phyloP scores from a whole-genome alignment of 2,329 filamentous ascomycete species.

The Corinectria fuckeliana region DNA sequence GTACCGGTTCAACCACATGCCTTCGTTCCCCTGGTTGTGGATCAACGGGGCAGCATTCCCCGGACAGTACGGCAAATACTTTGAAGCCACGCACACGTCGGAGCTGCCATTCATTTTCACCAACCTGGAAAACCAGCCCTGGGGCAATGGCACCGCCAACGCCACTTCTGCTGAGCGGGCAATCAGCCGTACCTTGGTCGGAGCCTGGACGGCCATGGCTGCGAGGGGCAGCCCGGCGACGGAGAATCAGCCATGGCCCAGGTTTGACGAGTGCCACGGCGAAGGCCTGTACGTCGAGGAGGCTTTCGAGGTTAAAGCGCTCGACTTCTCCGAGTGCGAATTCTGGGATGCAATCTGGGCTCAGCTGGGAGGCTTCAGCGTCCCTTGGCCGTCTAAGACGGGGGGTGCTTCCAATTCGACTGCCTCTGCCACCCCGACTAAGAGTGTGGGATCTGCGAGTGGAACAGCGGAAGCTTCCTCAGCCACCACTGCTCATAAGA shows the following conservation, averaged over 20 bases:
- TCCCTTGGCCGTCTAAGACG: neutral
- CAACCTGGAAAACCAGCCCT: constrained; percentile 24
- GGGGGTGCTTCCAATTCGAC: neutral
- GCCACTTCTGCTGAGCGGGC: constrained; percentile 10
- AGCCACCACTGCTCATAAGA: neutral
- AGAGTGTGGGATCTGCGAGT: neutral
- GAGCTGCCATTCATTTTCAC: constrained; percentile 29
- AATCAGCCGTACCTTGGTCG: constrained; percentile 17
- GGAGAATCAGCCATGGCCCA: constrained; percentile 12
- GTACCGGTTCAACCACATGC: constrained; percentile 24
- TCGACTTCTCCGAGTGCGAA: constrained; percentile 26
- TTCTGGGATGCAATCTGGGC: constrained; percentile 29
- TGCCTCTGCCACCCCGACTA: neutral
- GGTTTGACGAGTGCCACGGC: neutral
- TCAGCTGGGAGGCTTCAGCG: constrained; percentile 10
- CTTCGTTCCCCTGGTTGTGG: constrained; percentile 25
- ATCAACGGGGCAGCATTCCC: constrained; percentile 9
- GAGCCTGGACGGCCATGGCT: constrained; percentile 28
- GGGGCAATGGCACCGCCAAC: constrained; percentile 22
- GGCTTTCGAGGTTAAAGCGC: neutral
- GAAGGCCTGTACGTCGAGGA: neutral
- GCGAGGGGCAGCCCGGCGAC: constrained; percentile 14
- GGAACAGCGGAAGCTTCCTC: neutral
- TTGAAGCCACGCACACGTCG: constrained; percentile 21
- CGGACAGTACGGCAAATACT: neutral